Conservation (phyloP, 306 rosid genomes). For the Vigna reflexopilosa region DNA sequence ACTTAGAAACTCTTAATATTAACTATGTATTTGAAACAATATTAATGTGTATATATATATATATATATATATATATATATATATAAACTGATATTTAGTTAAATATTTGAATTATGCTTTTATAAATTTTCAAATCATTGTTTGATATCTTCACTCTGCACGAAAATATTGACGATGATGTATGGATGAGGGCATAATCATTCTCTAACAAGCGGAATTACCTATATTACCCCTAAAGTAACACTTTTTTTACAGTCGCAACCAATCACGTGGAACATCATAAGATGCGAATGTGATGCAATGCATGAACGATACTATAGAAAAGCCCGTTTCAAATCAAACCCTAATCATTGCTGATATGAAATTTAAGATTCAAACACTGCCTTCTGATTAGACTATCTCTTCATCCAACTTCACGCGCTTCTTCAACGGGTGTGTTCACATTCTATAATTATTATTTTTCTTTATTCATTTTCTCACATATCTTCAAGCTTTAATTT, state of each 20-base stretch:
- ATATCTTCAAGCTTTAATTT: not conserved
- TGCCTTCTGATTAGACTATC: slow-evolving; percentile 1
- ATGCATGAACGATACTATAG: slow-evolving; percentile 23
- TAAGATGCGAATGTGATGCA: slow-evolving; percentile 18
- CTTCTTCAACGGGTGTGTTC: slow-evolving; percentile 22
- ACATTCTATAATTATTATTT: not conserved
- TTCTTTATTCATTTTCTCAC: not conserved
- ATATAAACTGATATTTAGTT: too few relatives aligned
- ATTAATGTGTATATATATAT: too few relatives aligned
- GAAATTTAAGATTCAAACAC: slow-evolving; percentile 52
- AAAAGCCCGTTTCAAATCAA: slow-evolving; percentile 46
- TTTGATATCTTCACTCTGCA: slow-evolving; percentile 50
- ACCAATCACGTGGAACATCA: slow-evolving; percentile 46
- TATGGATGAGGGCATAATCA: slow-evolving; percentile 51
- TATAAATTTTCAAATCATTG: too few relatives aligned
- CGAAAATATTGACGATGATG: slow-evolving; percentile 60
- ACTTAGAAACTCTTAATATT: too few relatives aligned
- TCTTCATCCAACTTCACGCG: slow-evolving; percentile 17
- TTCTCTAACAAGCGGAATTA: slow-evolving; percentile 38
- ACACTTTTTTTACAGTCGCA: not conserved
- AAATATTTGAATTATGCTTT: too few relatives aligned
- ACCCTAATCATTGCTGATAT: slow-evolving; percentile 65
- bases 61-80: too few relatives aligned
- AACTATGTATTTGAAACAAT: too few relatives aligned
- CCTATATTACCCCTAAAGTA: slow-evolving; percentile 40